Evolutionary conservation across 169 alveolate genomes (phyloP).

Genomic region (Eimeria sp.): DNA sequence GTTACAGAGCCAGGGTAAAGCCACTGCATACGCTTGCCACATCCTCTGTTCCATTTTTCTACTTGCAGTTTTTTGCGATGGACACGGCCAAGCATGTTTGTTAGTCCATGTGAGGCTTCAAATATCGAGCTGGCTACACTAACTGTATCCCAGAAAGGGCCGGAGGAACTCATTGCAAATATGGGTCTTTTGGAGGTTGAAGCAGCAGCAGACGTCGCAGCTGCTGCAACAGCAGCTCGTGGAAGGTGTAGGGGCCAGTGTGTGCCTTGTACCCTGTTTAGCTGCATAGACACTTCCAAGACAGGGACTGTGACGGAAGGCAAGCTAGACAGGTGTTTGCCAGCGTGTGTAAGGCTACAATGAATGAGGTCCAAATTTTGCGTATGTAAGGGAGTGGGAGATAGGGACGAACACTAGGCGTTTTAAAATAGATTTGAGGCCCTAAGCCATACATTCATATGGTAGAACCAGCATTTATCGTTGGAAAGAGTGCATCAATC

Average conservation of each 20-base stretch:
- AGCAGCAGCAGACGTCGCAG: constrained; percentile 72
- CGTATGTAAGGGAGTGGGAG: neutral
- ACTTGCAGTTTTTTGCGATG: constrained; percentile 62
- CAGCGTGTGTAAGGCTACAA: constrained; percentile 50
- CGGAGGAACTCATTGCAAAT: constrained; percentile 45
- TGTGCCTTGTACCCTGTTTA: constrained; percentile 58
- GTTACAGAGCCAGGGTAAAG: neutral
- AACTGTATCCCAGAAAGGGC: constrained; percentile 21
- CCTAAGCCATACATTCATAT: neutral
- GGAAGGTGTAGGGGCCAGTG: constrained; percentile 61
- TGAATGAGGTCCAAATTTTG: constrained; percentile 1
- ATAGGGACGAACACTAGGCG: neutral
- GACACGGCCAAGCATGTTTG: constrained; percentile 58
- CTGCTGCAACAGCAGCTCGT: constrained; percentile 61
- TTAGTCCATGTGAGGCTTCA: neutral
- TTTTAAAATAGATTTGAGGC: neutral
- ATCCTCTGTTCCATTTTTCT: neutral
- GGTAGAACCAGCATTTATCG: neutral
- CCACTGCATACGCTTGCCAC: neutral
- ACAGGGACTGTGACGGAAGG: constrained; percentile 73
- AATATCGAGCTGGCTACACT: neutral
- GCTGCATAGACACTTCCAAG: constrained; percentile 61
- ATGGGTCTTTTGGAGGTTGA: constrained; percentile 76
- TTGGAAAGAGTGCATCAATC: neutral
- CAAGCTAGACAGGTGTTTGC: constrained; percentile 41